Conservation (phyloP, 2,329 filamentous ascomycete species). For the Arthrobotrys sphaeroides region DNA sequence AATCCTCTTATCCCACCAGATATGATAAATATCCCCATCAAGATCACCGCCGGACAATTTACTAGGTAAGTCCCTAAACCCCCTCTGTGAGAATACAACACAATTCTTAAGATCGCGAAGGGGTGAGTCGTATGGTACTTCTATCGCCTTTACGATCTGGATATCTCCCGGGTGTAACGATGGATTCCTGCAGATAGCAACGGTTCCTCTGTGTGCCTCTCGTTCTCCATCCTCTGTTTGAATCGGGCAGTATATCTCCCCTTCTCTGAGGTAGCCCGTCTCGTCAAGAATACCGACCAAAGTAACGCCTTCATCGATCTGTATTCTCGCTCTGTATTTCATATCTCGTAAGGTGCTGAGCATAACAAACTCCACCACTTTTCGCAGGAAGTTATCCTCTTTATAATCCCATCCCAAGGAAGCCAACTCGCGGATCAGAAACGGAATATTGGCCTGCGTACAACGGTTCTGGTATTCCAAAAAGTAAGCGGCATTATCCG, state of each 20-base stretch:
- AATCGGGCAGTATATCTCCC: slow-evolving; percentile 74
- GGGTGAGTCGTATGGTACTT: slow-evolving; percentile 71
- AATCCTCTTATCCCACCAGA: slow-evolving; percentile 75
- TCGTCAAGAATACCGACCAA: slow-evolving; percentile 87
- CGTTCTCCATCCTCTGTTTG: slow-evolving; percentile 60
- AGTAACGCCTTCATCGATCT: slow-evolving; percentile 74
- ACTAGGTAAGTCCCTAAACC: slow-evolving; percentile 77
- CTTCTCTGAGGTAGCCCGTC: slow-evolving; percentile 72
- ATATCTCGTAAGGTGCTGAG: slow-evolving; percentile 76
- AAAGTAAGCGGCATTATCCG: slow-evolving; percentile 73
- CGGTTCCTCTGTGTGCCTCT: slow-evolving; percentile 60
- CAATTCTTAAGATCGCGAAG: slow-evolving; percentile 74
- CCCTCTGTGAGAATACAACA: slow-evolving; percentile 78
- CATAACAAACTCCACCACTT: slow-evolving; percentile 74
- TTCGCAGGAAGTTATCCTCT: slow-evolving; percentile 74
- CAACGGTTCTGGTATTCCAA: slow-evolving; percentile 72
- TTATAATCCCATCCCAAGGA: slow-evolving; percentile 72
- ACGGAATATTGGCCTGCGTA: slow-evolving; percentile 67
- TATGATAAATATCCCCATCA: slow-evolving; percentile 82
- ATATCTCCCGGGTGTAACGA: slow-evolving; percentile 84
- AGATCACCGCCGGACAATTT: slow-evolving; percentile 83
- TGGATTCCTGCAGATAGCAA: slow-evolving; percentile 80
- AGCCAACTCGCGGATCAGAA: slow-evolving; percentile 70
- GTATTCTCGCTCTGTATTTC: slow-evolving; percentile 81
- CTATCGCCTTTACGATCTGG: slow-evolving; percentile 71